Evolutionary conservation across 257 asterid species (phyloP), one percentile per base, ranked within the genome.

Genomic region (Ajuga chamaepitys): DNA sequence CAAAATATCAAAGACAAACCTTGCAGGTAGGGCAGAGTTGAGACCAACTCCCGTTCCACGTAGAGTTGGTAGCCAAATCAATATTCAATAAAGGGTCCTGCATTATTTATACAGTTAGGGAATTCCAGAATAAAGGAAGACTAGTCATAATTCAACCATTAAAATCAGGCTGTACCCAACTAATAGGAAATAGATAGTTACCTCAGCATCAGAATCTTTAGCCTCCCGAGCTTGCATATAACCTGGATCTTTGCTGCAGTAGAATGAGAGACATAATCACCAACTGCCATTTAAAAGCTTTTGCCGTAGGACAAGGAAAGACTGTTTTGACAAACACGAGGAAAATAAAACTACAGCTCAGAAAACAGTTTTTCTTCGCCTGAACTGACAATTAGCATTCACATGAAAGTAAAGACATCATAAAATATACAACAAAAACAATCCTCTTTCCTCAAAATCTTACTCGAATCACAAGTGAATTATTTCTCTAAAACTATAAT

Each of bases 1-100:
- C 57, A 61, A 40, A 56, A 62, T 51, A 60, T 50, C 51, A 65
- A 26, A 20, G 30, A 64, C 60, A 64, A 77, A 93, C 96, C 99
- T 93, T 89, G 96, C 99, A 93, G 77, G 99, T 88, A 64, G 99
- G 99, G 82, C 99, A 89, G 70, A 93, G 95, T 71, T 89, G 99
- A 69, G 97, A 84, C 96, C 97, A 93, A 81, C 86, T 89, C 68
- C 97, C 99, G 12, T 77, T 82, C 99, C 95, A 89, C 47, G 63
- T 64, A 45, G 93, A 74, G 56, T 81, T 76, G 67, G 74, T 81
- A 77, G 75, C 81, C 77, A 86, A 67, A 71, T 89, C 99, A 80
- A 83, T 81, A 75, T 74, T 85, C 85, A 93, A 53, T 58, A 89
- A 77, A 60, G 86, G 95, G 81, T 93, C 95, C 99, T 89, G 87